A percentile compares a stretch with the other conserved stretches of the same genome.
phyloP scores from a whole-genome alignment of 169 alveolate genomes.

The Cryptosporidium sp. region DNA sequence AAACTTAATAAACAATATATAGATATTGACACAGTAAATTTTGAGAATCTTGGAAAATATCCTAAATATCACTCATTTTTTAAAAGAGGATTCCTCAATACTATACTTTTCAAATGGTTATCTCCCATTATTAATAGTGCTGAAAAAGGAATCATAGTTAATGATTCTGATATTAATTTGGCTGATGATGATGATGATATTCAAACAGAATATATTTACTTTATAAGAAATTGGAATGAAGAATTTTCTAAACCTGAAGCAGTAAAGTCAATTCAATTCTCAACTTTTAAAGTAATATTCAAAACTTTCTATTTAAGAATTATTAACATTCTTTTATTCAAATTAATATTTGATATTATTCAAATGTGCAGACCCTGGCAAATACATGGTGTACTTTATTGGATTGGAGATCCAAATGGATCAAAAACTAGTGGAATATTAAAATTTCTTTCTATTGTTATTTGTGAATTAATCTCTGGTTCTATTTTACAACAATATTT shows the following conservation, averaged over 20 bases:
- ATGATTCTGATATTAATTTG: constrained; percentile 23
- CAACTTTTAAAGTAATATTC: constrained; percentile 43
- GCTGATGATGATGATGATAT: constrained; percentile 63
- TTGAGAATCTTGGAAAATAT: background rate
- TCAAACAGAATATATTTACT: constrained; percentile 19
- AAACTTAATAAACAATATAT: background rate
- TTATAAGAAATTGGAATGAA: constrained; percentile 54
- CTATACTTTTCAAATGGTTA: constrained; percentile 50
- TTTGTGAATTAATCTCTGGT: constrained; percentile 48
- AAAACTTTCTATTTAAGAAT: constrained; percentile 44
- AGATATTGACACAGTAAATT: background rate
- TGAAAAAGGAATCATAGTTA: background rate
- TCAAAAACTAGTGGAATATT: constrained; percentile 23
- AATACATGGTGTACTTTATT: constrained; percentile 26
- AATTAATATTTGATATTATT: constrained; percentile 22
- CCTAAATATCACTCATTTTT: constrained; percentile 40
- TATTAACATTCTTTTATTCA: background rate
- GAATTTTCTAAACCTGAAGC: constrained; percentile 56
- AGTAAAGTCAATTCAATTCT: background rate
- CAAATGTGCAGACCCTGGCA: constrained; percentile 58
- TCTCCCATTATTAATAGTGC: constrained; percentile 23
- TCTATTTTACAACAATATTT: constrained; percentile 62
- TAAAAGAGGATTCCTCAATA: constrained; percentile 53
- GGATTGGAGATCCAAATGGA: constrained; percentile 58
- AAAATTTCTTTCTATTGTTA: constrained; percentile 15